These are phyloP conservation scores for Aeschynomene evenia DNA, from an alignment of 306 rosid species.

Conservation along the genomic window DNA sequence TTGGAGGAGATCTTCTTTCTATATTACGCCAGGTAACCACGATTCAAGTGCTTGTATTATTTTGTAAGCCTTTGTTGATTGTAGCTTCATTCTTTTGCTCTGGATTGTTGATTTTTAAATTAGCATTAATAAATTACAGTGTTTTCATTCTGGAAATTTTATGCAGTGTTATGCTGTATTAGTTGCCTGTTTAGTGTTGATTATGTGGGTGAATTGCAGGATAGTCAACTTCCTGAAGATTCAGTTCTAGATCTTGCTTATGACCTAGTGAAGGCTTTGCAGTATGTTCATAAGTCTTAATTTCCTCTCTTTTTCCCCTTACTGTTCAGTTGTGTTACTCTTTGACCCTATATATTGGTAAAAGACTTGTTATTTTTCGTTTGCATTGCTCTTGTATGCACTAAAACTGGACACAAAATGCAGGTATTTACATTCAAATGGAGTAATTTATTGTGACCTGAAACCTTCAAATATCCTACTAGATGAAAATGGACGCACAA, in stretches of 20 bases:
- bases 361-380: neutral
- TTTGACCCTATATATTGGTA: neutral
- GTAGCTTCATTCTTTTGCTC: neutral
- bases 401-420: slow-evolving; percentile 21
- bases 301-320: slow-evolving; percentile 13
- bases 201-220: slow-evolving; percentile 60
- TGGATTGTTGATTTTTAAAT: slow-evolving; percentile 12
- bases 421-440: slow-evolving; percentile 92
- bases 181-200: slow-evolving; percentile 19
- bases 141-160: neutral
- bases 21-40: slow-evolving; percentile 73
- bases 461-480: slow-evolving; percentile 91
- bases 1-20: slow-evolving; percentile 89
- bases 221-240: slow-evolving; percentile 82
- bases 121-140: neutral
- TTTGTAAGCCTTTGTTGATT: neutral
- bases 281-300: slow-evolving; percentile 43
- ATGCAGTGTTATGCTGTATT: slow-evolving; percentile 7
- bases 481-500: slow-evolving; percentile 86
- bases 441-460: slow-evolving; percentile 87
- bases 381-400: slow-evolving; percentile 28
- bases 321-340: neutral
- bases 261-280: slow-evolving; percentile 74
- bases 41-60: neutral
- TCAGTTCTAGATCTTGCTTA: slow-evolving; percentile 78